phyloP scores from a whole-genome alignment of 371 early-diverging fungal species.

The Encephalitozoon hellem region DNA sequence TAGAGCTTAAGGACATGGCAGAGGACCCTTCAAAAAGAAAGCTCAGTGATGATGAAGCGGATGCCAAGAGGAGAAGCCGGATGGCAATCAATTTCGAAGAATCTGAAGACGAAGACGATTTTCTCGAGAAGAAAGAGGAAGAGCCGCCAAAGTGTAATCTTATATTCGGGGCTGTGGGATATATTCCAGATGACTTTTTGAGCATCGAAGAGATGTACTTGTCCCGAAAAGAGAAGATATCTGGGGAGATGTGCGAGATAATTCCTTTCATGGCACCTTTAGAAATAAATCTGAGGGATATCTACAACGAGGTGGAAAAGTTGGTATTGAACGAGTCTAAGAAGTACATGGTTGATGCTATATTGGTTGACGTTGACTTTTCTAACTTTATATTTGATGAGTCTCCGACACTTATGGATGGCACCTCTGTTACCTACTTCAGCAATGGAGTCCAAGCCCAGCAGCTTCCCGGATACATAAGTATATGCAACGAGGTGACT shows the following conservation, averaged over 20 bases:
- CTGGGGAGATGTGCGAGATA: not conserved
- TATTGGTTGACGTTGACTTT: not conserved
- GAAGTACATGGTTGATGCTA: conserved; percentile 18
- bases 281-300: conserved; percentile 2
- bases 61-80: not conserved
- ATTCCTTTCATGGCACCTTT: conserved; percentile 14
- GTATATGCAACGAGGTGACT: not conserved
- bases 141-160: not conserved
- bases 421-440: conserved; percentile 6
- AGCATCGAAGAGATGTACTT: conserved; percentile 9
- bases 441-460: not conserved
- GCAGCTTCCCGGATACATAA: not conserved
- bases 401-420: not conserved
- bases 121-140: not conserved
- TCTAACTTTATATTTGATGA: not conserved
- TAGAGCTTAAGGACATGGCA: not conserved
- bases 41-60: not conserved
- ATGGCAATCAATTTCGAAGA: not conserved
- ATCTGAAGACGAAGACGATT: not conserved
- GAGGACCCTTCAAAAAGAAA: not conserved
- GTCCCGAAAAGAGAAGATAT: conserved; percentile 2
- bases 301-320: not conserved
- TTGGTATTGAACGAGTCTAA: conserved; percentile 31
- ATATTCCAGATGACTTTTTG: conserved; percentile 43
- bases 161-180: conserved; percentile 35